Percentiles rank a stretch among this genome's conserved stretches.
Evolutionary conservation across 2,329 filamentous ascomycete genomes (phyloP).

Genomic region (Westerdykella sp.): DNA sequence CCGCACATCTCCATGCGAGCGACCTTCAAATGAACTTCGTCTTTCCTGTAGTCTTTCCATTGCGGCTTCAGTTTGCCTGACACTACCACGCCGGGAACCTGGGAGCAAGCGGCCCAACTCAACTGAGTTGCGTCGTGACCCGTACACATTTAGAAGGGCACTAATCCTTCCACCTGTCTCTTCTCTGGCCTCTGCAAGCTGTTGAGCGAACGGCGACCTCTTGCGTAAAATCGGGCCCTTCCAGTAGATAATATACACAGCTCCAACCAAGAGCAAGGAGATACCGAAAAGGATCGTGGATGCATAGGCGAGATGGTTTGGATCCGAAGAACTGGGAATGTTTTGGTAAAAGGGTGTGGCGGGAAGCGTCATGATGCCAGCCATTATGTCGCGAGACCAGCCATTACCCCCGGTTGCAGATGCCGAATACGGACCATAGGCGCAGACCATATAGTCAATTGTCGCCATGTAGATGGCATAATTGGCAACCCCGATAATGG

Average conservation of each 20-base stretch:
- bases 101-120: conserved; percentile 13
- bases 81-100: conserved; percentile 23
- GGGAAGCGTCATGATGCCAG: conserved; percentile 65
- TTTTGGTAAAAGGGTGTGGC: conserved; percentile 54
- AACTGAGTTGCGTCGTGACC: conserved; percentile 25
- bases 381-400: conserved; percentile 68
- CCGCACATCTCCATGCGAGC: no score
- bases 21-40: no score
- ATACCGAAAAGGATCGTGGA: conserved; percentile 52
- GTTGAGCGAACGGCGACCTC: conserved; percentile 50
- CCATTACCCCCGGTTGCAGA: conserved; percentile 74
- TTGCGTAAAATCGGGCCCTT: conserved; percentile 51
- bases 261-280: conserved; percentile 40
- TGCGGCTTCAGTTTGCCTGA: conserved; percentile 3
- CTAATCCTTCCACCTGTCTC: conserved; percentile 31
- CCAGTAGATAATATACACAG: conserved; percentile 46
- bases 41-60: no score
- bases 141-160: conserved; percentile 26
- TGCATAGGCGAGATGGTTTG: conserved; percentile 47
- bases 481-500: conserved; percentile 64
- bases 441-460: conserved; percentile 73
- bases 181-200: conserved; percentile 31
- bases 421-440: conserved; percentile 67
- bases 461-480: conserved; percentile 73
- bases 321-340: conserved; percentile 23